Evolutionary conservation across 2,329 filamentous ascomycete species (phyloP).

Genomic region (Hypomyces rosellus): DNA sequence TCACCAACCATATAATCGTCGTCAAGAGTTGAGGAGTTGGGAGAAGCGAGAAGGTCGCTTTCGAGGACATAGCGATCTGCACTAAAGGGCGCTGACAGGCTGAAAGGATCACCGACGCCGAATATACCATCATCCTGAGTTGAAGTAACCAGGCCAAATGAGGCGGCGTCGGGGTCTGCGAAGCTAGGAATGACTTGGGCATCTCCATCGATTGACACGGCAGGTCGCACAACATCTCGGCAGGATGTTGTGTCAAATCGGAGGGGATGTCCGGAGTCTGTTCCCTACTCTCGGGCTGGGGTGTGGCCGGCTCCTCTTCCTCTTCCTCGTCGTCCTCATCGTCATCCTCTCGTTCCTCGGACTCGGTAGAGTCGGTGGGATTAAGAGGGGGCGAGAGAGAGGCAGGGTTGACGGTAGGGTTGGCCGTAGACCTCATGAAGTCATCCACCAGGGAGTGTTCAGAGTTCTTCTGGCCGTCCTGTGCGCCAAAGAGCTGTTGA

Average conservation of each 20-base stretch:
- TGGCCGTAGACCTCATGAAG: conserved; percentile 32
- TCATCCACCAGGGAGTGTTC: conserved; percentile 35
- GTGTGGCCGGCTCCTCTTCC: conserved; percentile 7
- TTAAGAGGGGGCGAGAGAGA: conserved; percentile 53
- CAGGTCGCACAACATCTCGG: conserved; percentile 99
- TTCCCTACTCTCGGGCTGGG: conserved; percentile 19
- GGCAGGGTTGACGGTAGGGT: conserved; percentile 53
- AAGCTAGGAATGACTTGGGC: conserved; percentile 40
- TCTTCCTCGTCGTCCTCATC: background rate
- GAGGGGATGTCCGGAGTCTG: conserved; percentile 45
- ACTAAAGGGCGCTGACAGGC: conserved; percentile 61
- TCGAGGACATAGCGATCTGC: conserved; percentile 72
- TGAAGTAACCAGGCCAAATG: conserved; percentile 43
- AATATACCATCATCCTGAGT: conserved; percentile 55
- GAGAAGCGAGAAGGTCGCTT: conserved; percentile 67
- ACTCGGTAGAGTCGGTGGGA: conserved; percentile 41
- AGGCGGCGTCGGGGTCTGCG: conserved; percentile 33
- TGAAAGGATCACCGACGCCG: conserved; percentile 65
- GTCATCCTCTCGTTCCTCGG: conserved; percentile 19
- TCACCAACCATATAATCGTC: conserved; percentile 62
- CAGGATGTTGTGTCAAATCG: conserved; percentile 99
- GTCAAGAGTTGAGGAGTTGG: conserved; percentile 60
- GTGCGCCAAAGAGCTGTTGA: conserved; percentile 50
- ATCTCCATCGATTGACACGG: conserved; percentile 90
- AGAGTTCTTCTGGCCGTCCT: conserved; percentile 30